A percentile compares a stretch with the other conserved stretches of the same genome.
Conservation (phyloP, 1,284 basidiomycete genomes). For the Cystobasidium sp. region DNA sequence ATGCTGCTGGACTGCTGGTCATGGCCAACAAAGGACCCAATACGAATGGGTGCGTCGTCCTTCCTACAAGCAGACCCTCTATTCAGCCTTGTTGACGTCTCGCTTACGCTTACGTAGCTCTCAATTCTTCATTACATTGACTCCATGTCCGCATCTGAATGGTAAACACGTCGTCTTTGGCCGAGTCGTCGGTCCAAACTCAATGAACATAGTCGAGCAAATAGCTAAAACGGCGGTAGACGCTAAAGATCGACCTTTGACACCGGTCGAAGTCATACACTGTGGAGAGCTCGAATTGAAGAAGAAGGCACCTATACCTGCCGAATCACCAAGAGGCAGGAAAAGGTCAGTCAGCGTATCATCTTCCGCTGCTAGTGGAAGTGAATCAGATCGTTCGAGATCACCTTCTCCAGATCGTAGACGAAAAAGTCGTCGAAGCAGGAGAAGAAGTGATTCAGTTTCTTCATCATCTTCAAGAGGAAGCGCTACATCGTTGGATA, state of each 20-base stretch:
- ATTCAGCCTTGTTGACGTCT: not conserved
- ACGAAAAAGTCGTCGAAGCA: conserved; percentile 1
- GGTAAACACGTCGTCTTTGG: conserved; percentile 60
- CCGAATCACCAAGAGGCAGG: conserved; percentile 14
- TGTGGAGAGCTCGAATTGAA: conserved; percentile 78
- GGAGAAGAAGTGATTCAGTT: conserved; percentile 3
- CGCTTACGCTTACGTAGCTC: conserved; percentile 60
- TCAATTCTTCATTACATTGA: conserved; percentile 81
- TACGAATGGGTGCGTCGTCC: conserved; percentile 24
- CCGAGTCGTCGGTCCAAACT: conserved; percentile 38
- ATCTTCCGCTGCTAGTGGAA: not conserved
- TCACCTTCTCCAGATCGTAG: conserved; percentile 11
- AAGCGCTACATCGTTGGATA: not conserved
- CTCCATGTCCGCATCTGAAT: conserved; percentile 62
- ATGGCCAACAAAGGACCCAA: conserved; percentile 80
- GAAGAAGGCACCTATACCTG: not conserved
- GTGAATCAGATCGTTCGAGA: conserved; percentile 20
- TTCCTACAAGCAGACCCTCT: not conserved
- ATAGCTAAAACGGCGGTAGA: conserved; percentile 41
- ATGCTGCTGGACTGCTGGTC: conserved; percentile 71
- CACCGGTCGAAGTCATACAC: conserved; percentile 73
- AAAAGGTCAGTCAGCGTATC: conserved; percentile 39
- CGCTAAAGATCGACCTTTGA: conserved; percentile 57
- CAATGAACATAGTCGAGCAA: conserved; percentile 35
- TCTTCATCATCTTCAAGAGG: conserved; percentile 6